Base-by-base conservation (phyloP, 371 early-diverging fungal genomes). In the Mortierella sp. region DNA sequence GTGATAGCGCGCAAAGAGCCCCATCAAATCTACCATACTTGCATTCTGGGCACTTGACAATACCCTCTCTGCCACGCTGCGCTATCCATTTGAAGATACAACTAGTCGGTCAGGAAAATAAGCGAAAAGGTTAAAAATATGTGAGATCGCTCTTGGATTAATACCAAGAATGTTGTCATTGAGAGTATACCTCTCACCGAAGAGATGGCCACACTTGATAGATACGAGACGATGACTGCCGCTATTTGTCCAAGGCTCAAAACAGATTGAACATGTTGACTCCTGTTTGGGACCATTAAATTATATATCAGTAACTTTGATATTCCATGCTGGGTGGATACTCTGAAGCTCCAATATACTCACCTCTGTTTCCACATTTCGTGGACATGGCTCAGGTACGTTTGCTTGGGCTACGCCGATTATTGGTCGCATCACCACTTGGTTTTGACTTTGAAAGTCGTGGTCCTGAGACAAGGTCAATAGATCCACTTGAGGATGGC, bases 141-240 rank as follows among this genome's bases (percentile, higher is more conserved):
- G 36, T 6, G 3, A 36, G 4, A 36, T 36, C 36, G 36, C 36
- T 36, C 36, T 36, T 36, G 7, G 36, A 36, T 36, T 36, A 6
- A 36, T 16, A 21, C 9, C 4, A 9, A 33, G 8, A 9, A 16
- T 43, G 4, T 43, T 10, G 50, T n/a, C 50, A n/a, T 50, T 16
- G 16, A n/a, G 5, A 50, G n/a, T 50, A 50, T 78, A 83, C 83
- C 78, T 79, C 47, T 76, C 76, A 22, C 84, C 84, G 69, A 73
- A 84, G 40, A 84, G 80, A 67, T 84, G 84, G 0, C 84, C 84
- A 45, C 84, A 84, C 45, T 79, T 84, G 61, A 79, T 76, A 21
- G 80, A 75, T 16, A 76, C 76, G 15, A 84, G 67, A 1, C 80
- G 72, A 61, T 84, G 84, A 8, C 15, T 28, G 5, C 84, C 84